Evolutionary conservation across 495 filamentous ascomycete genomes (phyloP).

Genomic region (Podospora fimiseda): DNA sequence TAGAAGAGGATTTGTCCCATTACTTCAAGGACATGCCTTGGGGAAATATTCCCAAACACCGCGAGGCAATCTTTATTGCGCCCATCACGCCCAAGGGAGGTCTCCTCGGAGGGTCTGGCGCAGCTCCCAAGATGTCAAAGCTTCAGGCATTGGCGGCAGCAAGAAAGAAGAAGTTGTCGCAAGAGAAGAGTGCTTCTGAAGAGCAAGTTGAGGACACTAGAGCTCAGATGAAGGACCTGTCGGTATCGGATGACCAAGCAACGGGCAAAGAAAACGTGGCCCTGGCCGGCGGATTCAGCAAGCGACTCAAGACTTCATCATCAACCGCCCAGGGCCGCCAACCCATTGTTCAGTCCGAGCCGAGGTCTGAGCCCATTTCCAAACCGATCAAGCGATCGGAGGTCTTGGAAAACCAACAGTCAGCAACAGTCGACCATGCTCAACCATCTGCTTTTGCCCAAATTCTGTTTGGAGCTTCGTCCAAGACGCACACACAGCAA

Average conservation of each 20-base stretch:
- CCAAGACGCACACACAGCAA: neutral
- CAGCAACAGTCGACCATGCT: constrained; percentile 5
- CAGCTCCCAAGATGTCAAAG: constrained; percentile 73
- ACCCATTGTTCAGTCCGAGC: constrained; percentile 14
- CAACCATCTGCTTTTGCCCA: constrained; percentile 63
- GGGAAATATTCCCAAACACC: constrained; percentile 66
- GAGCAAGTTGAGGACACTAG: constrained; percentile 29
- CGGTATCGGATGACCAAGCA: constrained; percentile 12
- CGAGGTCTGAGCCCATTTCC: constrained; percentile 3
- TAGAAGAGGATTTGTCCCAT: constrained; percentile 12
- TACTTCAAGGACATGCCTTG: constrained; percentile 86
- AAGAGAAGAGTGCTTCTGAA: constrained; percentile 46
- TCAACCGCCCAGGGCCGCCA: constrained; percentile 16
- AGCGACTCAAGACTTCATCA: constrained; percentile 27
- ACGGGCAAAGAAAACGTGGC: constrained; percentile 18
- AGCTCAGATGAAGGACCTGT: constrained; percentile 21
- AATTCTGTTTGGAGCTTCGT: constrained; percentile 50
- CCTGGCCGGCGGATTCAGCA: constrained; percentile 18
- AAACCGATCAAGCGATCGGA: neutral
- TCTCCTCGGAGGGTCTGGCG: constrained; percentile 67
- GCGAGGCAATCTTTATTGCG: constrained; percentile 61
- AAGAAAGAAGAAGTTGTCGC: constrained; percentile 76
- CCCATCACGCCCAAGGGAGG: constrained; percentile 55
- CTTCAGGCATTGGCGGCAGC: constrained; percentile 83
- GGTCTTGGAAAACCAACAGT: neutral